Conservation (phyloP, 164 flowering plant species). For the Stephania japonica region DNA sequence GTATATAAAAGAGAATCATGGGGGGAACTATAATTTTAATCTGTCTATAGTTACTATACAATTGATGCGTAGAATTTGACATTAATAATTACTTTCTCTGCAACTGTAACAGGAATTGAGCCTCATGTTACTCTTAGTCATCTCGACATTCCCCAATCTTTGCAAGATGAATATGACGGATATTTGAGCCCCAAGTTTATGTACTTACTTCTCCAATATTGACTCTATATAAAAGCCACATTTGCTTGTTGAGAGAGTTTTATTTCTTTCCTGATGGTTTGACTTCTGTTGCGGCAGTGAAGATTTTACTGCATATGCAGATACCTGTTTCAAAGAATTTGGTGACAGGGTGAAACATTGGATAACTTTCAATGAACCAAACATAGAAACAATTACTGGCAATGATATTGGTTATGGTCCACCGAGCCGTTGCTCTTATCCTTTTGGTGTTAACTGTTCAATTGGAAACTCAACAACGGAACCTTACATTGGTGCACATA, state of each 20-base stretch:
- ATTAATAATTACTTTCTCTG: too few relatives aligned
- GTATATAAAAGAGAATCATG: neutral
- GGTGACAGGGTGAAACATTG: conserved; percentile 17
- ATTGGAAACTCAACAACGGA: conserved; percentile 12
- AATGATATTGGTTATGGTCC: conserved; percentile 5
- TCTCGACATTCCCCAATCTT: conserved; percentile 19
- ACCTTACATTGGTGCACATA: conserved; percentile 13
- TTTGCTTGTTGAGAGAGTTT: neutral
- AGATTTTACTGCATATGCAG: conserved; percentile 14
- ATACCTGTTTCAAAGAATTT: conserved; percentile 18
- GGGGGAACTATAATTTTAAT: neutral
- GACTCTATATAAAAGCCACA: neutral
- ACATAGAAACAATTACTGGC: neutral
- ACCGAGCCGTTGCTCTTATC: conserved; percentile 17
- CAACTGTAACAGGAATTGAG: conserved; percentile 13
- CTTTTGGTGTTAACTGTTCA: conserved; percentile 13
- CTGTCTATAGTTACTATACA: too few relatives aligned
- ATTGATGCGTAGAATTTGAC: too few relatives aligned
- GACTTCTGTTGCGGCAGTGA: conserved; percentile 10
- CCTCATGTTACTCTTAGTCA: conserved; percentile 22
- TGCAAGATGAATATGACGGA: conserved; percentile 22
- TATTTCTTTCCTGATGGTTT: neutral
- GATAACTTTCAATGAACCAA: conserved; percentile 17
- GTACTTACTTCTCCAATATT: conserved; percentile 7
- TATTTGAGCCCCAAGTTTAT: conserved; percentile 19